Base-by-base conservation (phyloP, 257 asterid species). In the Voacanga thouarsii region DNA sequence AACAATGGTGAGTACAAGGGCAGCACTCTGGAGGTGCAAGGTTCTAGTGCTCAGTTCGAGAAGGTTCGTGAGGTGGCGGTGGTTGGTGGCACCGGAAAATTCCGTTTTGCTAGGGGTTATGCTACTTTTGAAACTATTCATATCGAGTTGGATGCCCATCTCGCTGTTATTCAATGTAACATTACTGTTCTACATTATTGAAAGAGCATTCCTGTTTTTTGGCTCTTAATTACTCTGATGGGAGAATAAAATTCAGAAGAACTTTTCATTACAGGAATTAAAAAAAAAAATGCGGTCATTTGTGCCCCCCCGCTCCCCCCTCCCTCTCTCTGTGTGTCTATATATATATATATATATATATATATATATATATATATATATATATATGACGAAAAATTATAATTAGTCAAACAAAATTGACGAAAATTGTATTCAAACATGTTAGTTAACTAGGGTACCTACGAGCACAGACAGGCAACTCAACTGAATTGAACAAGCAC, bases 101-200 rank as follows among this genome's bases (percentile, higher is more conserved):
- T 73, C 45, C 24, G 77, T n/a, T 73, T 51, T 73, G 77, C 30
- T 18, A 2, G 50, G 26, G 77, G 77, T 26, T 49, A 49, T 53
- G 66, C 66, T 53, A 73, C 77, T 21, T 11, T 73, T 10, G 77
- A 73, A 45, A 73, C 77, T 19, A 30, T 71, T 71, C 75, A 71
- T 71, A 16, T 71, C 14, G 75, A 71, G 11, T 24, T 71, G 5
- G 26, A 23, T 12, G 75, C 60, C 24, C 61, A 71, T 24, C 75
- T 71, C 49, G 75, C 75, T 26, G 75, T 71, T 51, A 71, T 71
- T 71, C 75, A 71, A 44, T 71, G 75, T 49, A 71, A 71, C 24
- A 71, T 71, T 15, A 71, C 75, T 24, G 75, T 71, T 33, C 15
- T 12, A 12, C 75, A 71, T 19, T 71, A 71, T 49, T 71, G 61